Evolutionary conservation across 305 asterid species (phyloP), one percentile per base, ranked within the genome.

Genomic region (Stenogyne calaminthoides): DNA sequence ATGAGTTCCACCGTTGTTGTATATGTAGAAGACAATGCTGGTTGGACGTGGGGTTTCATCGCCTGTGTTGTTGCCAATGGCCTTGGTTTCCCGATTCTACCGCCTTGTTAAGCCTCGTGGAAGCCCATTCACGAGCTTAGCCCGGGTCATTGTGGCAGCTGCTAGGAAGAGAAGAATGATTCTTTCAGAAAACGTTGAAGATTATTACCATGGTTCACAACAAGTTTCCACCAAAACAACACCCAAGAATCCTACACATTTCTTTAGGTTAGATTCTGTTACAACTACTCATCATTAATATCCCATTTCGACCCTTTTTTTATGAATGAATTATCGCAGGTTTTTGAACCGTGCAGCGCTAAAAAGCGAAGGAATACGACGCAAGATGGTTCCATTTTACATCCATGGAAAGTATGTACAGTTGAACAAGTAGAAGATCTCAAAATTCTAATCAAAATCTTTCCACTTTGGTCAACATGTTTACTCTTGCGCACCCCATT

Each of bases 321-420:
- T 20, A 22, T 22, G 49, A 10, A 54, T 62, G 9, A 40, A 25
- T 56, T 6, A 56, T 36, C 18, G 63, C 78, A 90, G 96, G 87
- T 85, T 91, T 64, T 70, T 91, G 77, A 93, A 91, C 72, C 85
- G 88, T 4, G 96, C 91, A 69, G 90, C 96, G 19, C 59, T 93
- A 57, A 77, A 70, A 73, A 78, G 57, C 1, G 91, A 86, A 73
- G 87, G 78, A 67, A 83, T 57, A 69, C 75, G 9, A 19, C 27
- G 6, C 39, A 75, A 54, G 73, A 80, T 7, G 85, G 80, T 34
- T 22, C 73, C 27, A 42, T 67, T 64, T 69, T 71, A 22, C 72
- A 63, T 66, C 87, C 82, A 46, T 85, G 92, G 93, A 77, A 55
- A 22, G 49, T 70, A 20, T 85, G 92, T 63, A 83, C 89, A 2